These are phyloP conservation scores for Aspergillus coremiiformis DNA, from an alignment of 495 filamentous ascomycete genomes.

Conservation along the genomic window DNA sequence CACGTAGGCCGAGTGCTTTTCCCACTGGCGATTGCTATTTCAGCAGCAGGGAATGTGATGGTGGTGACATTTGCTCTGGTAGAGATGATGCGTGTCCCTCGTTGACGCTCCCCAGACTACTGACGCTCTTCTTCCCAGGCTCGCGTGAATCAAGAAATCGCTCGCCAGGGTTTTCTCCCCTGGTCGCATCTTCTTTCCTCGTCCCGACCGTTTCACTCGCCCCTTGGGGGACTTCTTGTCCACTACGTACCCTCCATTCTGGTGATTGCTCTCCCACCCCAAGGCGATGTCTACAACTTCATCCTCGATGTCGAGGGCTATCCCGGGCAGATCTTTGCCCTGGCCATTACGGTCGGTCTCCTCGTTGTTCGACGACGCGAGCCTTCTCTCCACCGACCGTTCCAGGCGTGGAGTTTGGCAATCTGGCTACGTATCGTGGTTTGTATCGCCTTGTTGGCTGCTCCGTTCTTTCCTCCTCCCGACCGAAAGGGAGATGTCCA, in stretches of 20 bases:
- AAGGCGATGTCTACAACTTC: conserved; percentile 62
- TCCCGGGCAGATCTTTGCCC: conserved; percentile 51
- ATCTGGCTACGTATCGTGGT: conserved; percentile 34
- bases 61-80: conserved; percentile 63
- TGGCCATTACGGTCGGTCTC: conserved; percentile 54
- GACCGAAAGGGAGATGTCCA: conserved; percentile 46
- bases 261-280: conserved; percentile 57
- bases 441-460: conserved; percentile 26
- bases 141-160: conserved; percentile 62
- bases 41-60: conserved; percentile 69
- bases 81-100: conserved; percentile 11
- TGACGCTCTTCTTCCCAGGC: conserved; percentile 40
- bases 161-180: conserved; percentile 62
- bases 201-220: conserved; percentile 59
- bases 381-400: conserved; percentile 57
- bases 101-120: background rate
- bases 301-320: conserved; percentile 70
- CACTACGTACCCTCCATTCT: conserved; percentile 61
- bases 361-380: conserved; percentile 54
- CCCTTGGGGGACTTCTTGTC: conserved; percentile 57
- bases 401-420: conserved; percentile 53
- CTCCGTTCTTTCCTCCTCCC: conserved; percentile 39
- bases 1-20: conserved; percentile 50
- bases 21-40: conserved; percentile 58
- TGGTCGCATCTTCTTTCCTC: conserved; percentile 55